These are phyloP conservation scores for Paraphysoderma sedebokerense DNA, from an alignment of 371 early-diverging fungal species.

Conservation along the genomic window DNA sequence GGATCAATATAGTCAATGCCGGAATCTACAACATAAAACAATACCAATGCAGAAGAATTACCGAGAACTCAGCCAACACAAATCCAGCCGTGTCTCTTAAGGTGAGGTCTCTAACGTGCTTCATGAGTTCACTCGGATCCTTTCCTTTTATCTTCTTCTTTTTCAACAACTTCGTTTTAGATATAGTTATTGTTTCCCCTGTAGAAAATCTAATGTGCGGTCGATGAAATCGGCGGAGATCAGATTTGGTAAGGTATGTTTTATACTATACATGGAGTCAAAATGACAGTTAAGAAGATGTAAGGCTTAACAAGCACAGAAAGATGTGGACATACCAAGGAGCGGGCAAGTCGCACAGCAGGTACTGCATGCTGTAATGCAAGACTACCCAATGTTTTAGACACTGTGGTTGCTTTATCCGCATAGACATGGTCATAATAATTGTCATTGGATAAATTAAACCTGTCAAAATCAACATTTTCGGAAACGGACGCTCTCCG, in stretches of 20 bases:
- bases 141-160: constrained; percentile 58
- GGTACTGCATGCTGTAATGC: constrained; percentile 88
- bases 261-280: constrained; percentile 43
- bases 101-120: constrained; percentile 73
- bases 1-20: not conserved
- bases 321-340: constrained; percentile 27
- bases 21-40: not conserved
- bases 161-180: constrained; percentile 41
- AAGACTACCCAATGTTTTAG: constrained; percentile 79
- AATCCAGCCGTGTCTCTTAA: constrained; percentile 74
- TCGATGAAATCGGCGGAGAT: constrained; percentile 88
- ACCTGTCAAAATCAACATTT: constrained; percentile 44
- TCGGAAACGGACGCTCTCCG: constrained; percentile 17
- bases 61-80: constrained; percentile 88
- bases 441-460: constrained; percentile 92
- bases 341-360: constrained; percentile 72
- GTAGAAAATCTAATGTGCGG: constrained; percentile 53
- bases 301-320: not conserved
- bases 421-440: constrained; percentile 66
- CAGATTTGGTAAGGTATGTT: constrained; percentile 65
- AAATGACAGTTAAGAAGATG: not conserved
- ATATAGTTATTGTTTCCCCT: constrained; percentile 37
- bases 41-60: constrained; percentile 10
- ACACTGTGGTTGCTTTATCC: constrained; percentile 53
- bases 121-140: constrained; percentile 55